Base-by-base conservation (phyloP, 768 basidiomycete genomes). In the Russula sp. region DNA sequence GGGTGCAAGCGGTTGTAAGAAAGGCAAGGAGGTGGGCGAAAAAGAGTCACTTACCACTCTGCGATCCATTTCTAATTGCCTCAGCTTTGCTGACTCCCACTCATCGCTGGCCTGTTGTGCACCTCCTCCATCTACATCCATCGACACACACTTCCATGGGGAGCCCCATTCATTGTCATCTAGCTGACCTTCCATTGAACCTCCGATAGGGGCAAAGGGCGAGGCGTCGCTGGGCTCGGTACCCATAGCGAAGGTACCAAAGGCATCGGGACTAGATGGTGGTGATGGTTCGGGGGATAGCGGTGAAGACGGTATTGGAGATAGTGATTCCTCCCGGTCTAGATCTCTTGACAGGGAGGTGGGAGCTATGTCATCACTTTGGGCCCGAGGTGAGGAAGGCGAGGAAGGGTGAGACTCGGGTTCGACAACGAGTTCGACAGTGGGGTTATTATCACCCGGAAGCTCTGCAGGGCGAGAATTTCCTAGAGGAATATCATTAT, bases 81-180 rank as follows among this genome's bases (percentile, higher is more conserved):
- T 74, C 66, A 74, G 76, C 62, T 75, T 13, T 9, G 87, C 86
- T 10, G 71, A 67, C 65, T 87, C 86, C 88, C 88, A 89, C 71
- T 86, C 85, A 68, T 90, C 86, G 6, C 74, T 70, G 7, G 70
- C 68, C 47, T 75, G 73, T 7, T 58, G 38, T 39, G 35, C 32
- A 71, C 69, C n/a, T 70, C 66, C 42, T 59, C 49, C 53, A 22
- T 49, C 42, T 9, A 39, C 60, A 16, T 67, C 61, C 14, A 47
- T 56, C 10, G 58, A 29, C 18, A 47, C 45, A n/a, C 32, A 59
- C 0, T 39, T 62, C 73, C 73, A 75, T 11, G 72, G 68, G 22
- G 74, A 66, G 22, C 68, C 69, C 73, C 73, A 75, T 11, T 68
- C 68, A 32, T 73, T 72, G 25, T 68, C 64, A 9, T 66, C 65